A percentile compares a stretch with the other conserved stretches of the same genome.
phyloP scores from a whole-genome alignment of 306 rosid genomes.

The Bauhinia variegata region DNA sequence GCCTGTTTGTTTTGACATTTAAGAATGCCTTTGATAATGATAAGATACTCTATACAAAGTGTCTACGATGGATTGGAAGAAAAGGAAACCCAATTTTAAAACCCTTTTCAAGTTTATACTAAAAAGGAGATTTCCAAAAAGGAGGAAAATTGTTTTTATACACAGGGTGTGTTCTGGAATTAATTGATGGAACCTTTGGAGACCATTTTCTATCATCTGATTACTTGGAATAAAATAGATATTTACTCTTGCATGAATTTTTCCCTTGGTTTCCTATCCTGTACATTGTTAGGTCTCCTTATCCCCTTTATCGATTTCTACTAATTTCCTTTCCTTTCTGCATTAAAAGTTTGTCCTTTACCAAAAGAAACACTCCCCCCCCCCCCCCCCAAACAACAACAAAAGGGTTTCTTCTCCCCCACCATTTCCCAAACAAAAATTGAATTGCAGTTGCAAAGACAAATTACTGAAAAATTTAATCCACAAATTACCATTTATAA shows the following conservation, averaged over 20 bases:
- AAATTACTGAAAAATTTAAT: not conserved
- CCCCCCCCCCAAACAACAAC: no score
- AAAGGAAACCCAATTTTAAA: conserved; percentile 1
- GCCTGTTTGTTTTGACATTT: not conserved
- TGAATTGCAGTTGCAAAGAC: not conserved
- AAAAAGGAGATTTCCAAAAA: conserved; percentile 2
- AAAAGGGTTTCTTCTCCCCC: no score
- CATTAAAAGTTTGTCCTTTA: no score
- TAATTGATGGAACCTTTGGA: not conserved
- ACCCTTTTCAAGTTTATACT: not conserved
- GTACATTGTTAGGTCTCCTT: no score
- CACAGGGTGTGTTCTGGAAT: not conserved
- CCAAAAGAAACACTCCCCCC: no score
- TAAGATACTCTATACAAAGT: not conserved
- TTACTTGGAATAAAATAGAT: not conserved
- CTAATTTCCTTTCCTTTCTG: no score
- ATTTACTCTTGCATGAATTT: no score
- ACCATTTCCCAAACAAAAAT: no score
- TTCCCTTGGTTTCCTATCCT: no score
- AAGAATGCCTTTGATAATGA: not conserved
- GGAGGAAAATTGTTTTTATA: no score
- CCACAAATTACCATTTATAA: no score
- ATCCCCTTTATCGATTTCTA: no score
- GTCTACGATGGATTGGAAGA: conserved; percentile 8
- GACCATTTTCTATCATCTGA: not conserved